A percentile compares a stretch with the other conserved stretches of the same genome.
phyloP scores from a whole-genome alignment of 352 stramenopile species.

The Phytophthora syringae region DNA sequence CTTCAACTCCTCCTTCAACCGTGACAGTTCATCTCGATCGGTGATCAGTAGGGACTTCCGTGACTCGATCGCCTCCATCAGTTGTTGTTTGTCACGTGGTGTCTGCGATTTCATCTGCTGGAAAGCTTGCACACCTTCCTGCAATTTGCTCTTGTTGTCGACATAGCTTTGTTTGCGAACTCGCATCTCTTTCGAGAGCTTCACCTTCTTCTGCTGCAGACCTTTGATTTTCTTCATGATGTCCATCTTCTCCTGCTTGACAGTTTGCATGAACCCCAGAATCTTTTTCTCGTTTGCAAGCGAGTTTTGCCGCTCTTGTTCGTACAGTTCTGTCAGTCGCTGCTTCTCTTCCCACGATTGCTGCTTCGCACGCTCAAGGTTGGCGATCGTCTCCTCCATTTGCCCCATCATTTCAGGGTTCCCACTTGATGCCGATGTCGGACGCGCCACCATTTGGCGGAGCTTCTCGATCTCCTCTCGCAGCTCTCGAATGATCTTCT shows the following conservation, averaged over 20 bases:
- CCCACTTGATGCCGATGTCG: constrained; percentile 41
- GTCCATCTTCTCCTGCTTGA: constrained; percentile 92
- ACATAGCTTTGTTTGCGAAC: constrained; percentile 78
- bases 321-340: constrained; percentile 78
- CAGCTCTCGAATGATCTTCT: constrained; percentile 92
- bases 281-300: constrained; percentile 87
- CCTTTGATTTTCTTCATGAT: constrained; percentile 90
- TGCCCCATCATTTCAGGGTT: constrained; percentile 66
- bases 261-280: constrained; percentile 87
- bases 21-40: constrained; percentile 63
- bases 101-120: constrained; percentile 54
- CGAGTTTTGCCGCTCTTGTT: constrained; percentile 89
- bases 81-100: constrained; percentile 52
- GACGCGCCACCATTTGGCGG: constrained; percentile 81
- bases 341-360: constrained; percentile 93
- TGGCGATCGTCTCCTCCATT: constrained; percentile 89
- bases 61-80: constrained; percentile 71
- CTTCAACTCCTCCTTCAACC: constrained; percentile 71
- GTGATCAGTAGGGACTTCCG: constrained; percentile 63
- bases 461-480: constrained; percentile 93
- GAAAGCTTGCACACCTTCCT: constrained; percentile 81
- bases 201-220: constrained; percentile 84
- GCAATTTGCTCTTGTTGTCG: constrained; percentile 72
- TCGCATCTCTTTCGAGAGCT: constrained; percentile 76
- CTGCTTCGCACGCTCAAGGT: constrained; percentile 88